A percentile compares a stretch with the other conserved stretches of the same genome.
phyloP scores from a whole-genome alignment of 75 land plant genomes.

The Isoetes taiwanensis region DNA sequence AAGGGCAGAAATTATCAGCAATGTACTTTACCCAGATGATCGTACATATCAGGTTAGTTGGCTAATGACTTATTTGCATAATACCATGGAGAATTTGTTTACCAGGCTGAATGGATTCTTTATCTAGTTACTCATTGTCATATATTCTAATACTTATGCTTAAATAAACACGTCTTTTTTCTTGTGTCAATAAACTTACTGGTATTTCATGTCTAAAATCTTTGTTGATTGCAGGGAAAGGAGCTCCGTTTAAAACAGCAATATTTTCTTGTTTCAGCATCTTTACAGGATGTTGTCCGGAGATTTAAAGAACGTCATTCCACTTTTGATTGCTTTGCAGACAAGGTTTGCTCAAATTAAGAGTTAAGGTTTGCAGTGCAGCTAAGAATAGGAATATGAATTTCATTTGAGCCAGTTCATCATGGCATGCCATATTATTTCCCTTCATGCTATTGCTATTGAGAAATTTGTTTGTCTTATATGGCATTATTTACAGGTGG shows the following conservation, averaged over 20 bases:
- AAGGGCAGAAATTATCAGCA: constrained; percentile 57
- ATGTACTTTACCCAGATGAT: constrained; percentile 62
- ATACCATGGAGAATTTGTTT: not conserved
- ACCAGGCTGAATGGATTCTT: too few relatives aligned
- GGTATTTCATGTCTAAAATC: too few relatives aligned
- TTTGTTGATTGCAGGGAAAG: constrained; percentile 42
- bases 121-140: too few relatives aligned
- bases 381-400: not conserved
- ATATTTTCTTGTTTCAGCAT: constrained; percentile 71
- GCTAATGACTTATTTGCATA: not conserved
- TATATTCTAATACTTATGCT: too few relatives aligned
- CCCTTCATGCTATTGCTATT: not conserved
- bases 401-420: too few relatives aligned
- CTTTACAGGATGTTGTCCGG: constrained; percentile 55
- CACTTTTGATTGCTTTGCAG: constrained; percentile 40
- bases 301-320: constrained; percentile 50
- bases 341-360: constrained; percentile 27
- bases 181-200: too few relatives aligned
- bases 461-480: not conserved
- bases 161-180: too few relatives aligned
- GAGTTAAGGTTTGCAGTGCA: not conserved
- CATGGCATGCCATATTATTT: not conserved
- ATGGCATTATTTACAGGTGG: constrained; percentile 28
- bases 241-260: constrained; percentile 69
- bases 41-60: constrained; percentile 60